Evolutionary conservation across 2,329 filamentous ascomycete genomes (phyloP).

Genomic region (Alternaria gansuensis): DNA sequence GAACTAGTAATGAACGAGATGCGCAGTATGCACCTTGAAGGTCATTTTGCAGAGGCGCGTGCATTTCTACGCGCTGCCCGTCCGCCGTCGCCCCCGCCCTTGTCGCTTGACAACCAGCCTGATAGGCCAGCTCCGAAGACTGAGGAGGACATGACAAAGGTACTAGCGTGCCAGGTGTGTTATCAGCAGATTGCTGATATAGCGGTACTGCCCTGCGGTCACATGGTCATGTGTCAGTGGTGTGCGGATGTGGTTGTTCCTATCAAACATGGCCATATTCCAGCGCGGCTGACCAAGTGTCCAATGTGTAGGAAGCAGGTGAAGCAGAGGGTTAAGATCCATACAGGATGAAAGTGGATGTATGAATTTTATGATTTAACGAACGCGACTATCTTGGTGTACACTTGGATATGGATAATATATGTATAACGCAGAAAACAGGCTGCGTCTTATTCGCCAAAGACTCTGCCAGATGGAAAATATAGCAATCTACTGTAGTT

Average conservation of each 20-base stretch:
- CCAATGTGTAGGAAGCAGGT: constrained; percentile 59
- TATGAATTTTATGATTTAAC: background rate
- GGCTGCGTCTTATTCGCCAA: background rate
- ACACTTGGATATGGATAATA: background rate
- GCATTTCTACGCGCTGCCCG: constrained; percentile 23
- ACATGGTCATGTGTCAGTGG: constrained; percentile 65
- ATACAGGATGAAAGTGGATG: constrained; percentile 29
- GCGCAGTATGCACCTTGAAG: background rate
- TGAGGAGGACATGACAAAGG: constrained; percentile 60
- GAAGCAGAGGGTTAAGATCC: constrained; percentile 56
- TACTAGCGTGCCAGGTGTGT: constrained; percentile 63
- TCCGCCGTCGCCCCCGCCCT: constrained; percentile 24
- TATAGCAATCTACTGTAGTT: background rate
- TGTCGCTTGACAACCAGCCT: constrained; percentile 58
- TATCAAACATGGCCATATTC: constrained; percentile 54
- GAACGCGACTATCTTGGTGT: background rate
- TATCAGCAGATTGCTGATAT: constrained; percentile 63
- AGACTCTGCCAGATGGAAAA: background rate
- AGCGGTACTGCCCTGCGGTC: constrained; percentile 63
- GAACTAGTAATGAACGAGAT: background rate
- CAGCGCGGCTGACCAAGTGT: constrained; percentile 53
- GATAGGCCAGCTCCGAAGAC: constrained; percentile 59
- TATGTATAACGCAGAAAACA: background rate
- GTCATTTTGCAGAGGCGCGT: constrained; percentile 7
- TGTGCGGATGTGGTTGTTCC: constrained; percentile 63